Evolutionary conservation across 345 rosid genomes (phyloP), one percentile per base, ranked within the genome.

Genomic region (Aquilaria yunnanensis): DNA sequence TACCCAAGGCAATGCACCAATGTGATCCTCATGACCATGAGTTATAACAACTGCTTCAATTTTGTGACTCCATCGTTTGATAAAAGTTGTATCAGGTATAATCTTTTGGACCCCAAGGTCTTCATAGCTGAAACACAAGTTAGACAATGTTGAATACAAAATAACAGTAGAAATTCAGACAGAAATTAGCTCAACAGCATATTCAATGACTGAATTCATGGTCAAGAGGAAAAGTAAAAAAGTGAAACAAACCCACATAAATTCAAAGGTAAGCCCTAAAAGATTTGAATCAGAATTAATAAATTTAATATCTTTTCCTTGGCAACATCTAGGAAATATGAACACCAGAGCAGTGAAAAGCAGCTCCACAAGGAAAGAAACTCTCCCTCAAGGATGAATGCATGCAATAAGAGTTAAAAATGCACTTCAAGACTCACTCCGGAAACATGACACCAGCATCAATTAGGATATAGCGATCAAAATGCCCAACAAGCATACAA

Each of bases 1-100:
- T 94, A 94, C 99, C 99, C 99, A 94, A 70, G 99, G 97, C 95
- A 94, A 88, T 56, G 99, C 97, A 83, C 99, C 99, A 72, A 94
- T 94, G 97, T 94, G 99, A 84, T 94, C 99, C 79, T 94, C 99
- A 34, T 94, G 99, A 66, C 99, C 99, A 60, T 94, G 99, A 32
- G 99, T 94, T 71, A 94, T 94, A 66, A 94, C 71, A 76, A 94
- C 89, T 63, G 95, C 99, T 81, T 94, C 99, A 69, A 94, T 94
- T 75, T 90, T 94, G 67, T 94, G 96, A 64, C 80, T 83, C 97
- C 99, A 94, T 78, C 83, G 80, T 80, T 78, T 86, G 67, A 94
- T 94, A 81, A 94, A 94, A 65, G 95, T 83, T 43, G 99, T 94
- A 70, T 94, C 99, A 10, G 99, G 99, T 68, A 86, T 81, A 57